Base-by-base conservation (phyloP, 176 grass and related monocot species). In the Eleusine coracana region DNA sequence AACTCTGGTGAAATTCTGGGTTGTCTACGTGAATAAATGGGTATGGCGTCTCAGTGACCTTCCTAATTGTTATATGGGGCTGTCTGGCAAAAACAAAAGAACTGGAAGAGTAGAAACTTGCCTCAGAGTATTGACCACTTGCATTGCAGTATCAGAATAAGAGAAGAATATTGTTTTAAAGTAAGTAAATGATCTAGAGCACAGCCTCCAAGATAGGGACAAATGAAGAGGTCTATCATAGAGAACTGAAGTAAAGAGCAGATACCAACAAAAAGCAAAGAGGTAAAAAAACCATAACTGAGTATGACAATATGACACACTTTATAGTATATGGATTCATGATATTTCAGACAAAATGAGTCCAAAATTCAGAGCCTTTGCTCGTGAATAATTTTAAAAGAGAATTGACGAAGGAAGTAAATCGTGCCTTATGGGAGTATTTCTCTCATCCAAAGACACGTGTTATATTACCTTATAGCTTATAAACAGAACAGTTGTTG, bases 341-440 rank as follows among this genome's bases (percentile, higher is more conserved):
- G 70, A 9, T 50, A 39, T 83, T 75, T 44, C 3, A 66, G 48
- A 8, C 10, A 83, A 55, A 68, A 27, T 21, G n/a, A 68, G 42
- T 34, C 31, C 20, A 5, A 72, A 48, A 34, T 34, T 34, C 31
- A 34, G 31, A 34, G 31, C 31, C 31, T 34, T 34, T 34, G 1
- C 31, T 34, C 31, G 31, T 34, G 31, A 34, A 34, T 34, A 34
- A 34, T 34, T 34, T 34, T 34, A 34, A 16, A 16, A 51, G 1
- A 16, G 1, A 76, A 75, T 54, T 55, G 17, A 60, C 15, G 54
- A 60, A 27, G 13, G 4, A 25, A 58, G 1, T 2, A 15, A 38
- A 37, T 68, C 7, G 34, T 58, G 41, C 23, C 72, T 76, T 40
- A 68, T 14, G 21, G 56, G 5, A 56, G 54, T 56, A 56, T 5